phyloP scores from a whole-genome alignment of 2,329 filamentous ascomycete genomes.

The Ophiostoma himal-ulmi region DNA sequence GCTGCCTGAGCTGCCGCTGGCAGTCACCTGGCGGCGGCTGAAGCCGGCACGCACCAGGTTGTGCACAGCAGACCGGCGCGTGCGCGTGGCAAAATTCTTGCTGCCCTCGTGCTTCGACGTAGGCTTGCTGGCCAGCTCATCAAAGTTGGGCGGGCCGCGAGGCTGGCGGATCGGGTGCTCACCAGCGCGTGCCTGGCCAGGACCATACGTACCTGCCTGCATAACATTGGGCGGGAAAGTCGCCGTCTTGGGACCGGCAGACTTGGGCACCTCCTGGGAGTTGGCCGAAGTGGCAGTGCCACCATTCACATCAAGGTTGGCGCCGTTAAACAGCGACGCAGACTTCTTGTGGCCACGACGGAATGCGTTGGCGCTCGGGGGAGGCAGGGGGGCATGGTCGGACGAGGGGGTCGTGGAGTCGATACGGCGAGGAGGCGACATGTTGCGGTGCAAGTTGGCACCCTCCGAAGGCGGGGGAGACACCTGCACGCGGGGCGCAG shows the following conservation, averaged over 20 bases:
- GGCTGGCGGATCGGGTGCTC: slow-evolving; percentile 93
- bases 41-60: slow-evolving; percentile 86
- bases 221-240: slow-evolving; percentile 73
- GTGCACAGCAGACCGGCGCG: slow-evolving; percentile 84
- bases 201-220: slow-evolving; percentile 75
- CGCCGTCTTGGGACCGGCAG: slow-evolving; percentile 68
- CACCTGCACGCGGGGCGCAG: slow-evolving; percentile 69
- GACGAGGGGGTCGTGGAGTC: slow-evolving; percentile 55
- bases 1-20: slow-evolving; percentile 74
- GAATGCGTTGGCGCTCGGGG: slow-evolving; percentile 85
- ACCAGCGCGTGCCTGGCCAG: slow-evolving; percentile 85
- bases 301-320: slow-evolving; percentile 47
- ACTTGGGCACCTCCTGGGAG: slow-evolving; percentile 47
- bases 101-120: slow-evolving; percentile 92
- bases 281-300: slow-evolving; percentile 38
- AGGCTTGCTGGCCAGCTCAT: slow-evolving; percentile 83
- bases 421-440: slow-evolving; percentile 61
- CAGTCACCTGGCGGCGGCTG: slow-evolving; percentile 72
- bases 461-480: slow-evolving; percentile 68
- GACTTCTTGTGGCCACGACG: slow-evolving; percentile 91
- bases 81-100: slow-evolving; percentile 93
- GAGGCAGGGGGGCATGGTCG: slow-evolving; percentile 62
- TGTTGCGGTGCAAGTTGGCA: slow-evolving; percentile 50
- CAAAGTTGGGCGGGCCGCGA: slow-evolving; percentile 81
- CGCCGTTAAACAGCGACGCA: slow-evolving; percentile 54